Evolutionary conservation across 805 yeast species (phyloP).

Genomic region (Candida nemodendra): DNA sequence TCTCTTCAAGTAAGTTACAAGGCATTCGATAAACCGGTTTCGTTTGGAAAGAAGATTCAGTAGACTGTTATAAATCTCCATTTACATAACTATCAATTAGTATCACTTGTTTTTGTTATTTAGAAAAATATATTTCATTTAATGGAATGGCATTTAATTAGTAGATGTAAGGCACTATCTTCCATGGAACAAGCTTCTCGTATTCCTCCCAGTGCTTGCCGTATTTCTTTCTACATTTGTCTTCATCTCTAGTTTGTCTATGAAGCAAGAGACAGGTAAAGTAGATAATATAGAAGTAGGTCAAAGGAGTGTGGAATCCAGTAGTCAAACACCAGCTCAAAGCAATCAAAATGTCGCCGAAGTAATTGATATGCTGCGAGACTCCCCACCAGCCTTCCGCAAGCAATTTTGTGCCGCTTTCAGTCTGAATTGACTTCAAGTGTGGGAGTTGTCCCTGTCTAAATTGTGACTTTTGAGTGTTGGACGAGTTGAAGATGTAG

Average conservation of each 20-base stretch:
- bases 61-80: conserved; percentile 9
- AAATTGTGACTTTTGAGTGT: conserved; percentile 81
- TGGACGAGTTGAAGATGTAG: conserved; percentile 79
- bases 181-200: conserved; percentile 77
- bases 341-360: conserved; percentile 94
- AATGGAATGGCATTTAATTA: conserved; percentile 31
- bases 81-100: background rate
- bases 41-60: conserved; percentile 46
- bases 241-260: conserved; percentile 89
- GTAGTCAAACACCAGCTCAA: conserved; percentile 92
- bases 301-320: conserved; percentile 74
- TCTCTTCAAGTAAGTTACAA: conserved; percentile 75
- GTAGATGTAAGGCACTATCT: conserved; percentile 86
- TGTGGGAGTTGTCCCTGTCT: conserved; percentile 72
- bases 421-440: conserved; percentile 67
- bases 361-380: conserved; percentile 90
- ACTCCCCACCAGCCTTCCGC: conserved; percentile 96
- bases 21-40: conserved; percentile 72
- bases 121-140: background rate
- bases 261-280: conserved; percentile 82
- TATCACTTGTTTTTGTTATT: background rate
- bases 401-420: conserved; percentile 74
- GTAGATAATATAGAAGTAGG: conserved; percentile 84
- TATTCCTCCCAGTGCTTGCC: conserved; percentile 86
- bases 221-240: conserved; percentile 83